Base-by-base conservation (phyloP, 164 flowering plant genomes). In the Paratinospora sagittata region DNA sequence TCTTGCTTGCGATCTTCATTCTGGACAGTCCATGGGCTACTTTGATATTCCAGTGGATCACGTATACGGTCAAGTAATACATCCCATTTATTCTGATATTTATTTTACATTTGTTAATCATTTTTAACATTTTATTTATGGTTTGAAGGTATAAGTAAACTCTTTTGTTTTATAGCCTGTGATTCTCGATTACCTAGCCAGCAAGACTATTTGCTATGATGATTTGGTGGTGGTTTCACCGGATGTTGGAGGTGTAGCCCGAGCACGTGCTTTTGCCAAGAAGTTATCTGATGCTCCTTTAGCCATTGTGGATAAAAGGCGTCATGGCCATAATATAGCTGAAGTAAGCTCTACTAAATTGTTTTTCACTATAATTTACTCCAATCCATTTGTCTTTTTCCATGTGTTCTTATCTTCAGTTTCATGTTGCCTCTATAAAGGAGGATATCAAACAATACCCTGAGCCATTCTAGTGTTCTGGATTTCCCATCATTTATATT, bases 41-140 rank as follows among this genome's bases (percentile, higher is more conserved):
- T 95, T 95, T 86, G 98, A 95, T 74, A 95, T 95, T 74, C 97
- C 98, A 8, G 98, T 95, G 69, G 97, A 95, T 80, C 98, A 95
- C 81, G 94, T 95, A 19, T 87, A 90, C 73, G 91, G 97, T 60
- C 94, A 92, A 91, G 98, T 95, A 84, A 71, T 23, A 24, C 24
- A 49, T 26, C 33, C 2, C 72, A 19, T 30, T 30, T 71, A 7
- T 11, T 33, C 43, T 65, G n/a, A n/a, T n/a, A n/a, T n/a, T n/a
- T n/a, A n/a, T n/a, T 27, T 45, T 27, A 66, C 23, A 5, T 6
- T 30, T 66, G n/a, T 26, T 33, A 8, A 23, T 64, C 6, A 11
- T 13, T 16, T 36, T n/a, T 27, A 65, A 30, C 62, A 33, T 55
- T 67, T 27, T 21, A 21, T 68, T 68, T n/a, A 43, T 23, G 45